Evolutionary conservation across 176 grass and related monocot species (phyloP), one percentile per base, ranked within the genome.

Genomic region (Oryza coarctata): DNA sequence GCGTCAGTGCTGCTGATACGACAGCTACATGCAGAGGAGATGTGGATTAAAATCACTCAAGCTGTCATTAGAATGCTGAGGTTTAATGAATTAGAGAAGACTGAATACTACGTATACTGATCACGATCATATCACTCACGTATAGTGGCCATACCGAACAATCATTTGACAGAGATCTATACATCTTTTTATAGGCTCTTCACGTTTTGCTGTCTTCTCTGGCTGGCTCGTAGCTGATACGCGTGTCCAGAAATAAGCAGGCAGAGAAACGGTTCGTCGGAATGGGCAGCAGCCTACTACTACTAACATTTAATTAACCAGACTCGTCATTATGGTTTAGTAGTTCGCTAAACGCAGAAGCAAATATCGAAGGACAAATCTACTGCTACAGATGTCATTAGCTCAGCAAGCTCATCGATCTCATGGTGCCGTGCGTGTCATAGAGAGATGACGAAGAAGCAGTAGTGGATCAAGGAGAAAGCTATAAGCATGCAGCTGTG

Each of bases 201-300:
- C 87, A 89, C 70, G 81, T 88, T 63, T 88, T 70, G 70, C 39
- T 89, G 81, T 89, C 76, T 28, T 75, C 36, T 9, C 36, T 39
- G 68, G 12, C 17, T 63, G 61, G 47, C 38, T 25, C 52, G 83
- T 44, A 39, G 31, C 39, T 70, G 68, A 57, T 22, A 40, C 22
- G 23, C 28, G 41, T 82, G 35, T 31, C 15, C 61, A 35, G 86
- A 17, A 68, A 74, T 13, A 49, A 68, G 70, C 75, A 26, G 76
- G 47, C 70, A 80, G 15, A 45, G 10, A n/a, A 68, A 33, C 47
- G 62, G 23, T 62, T 66, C 52, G 52, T 57, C 47, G 30, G 69
- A 79, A 34, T 73, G 78, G 80, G 15, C 27, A 25, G 45, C 65
- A 57, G 40, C 68, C 62, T 44, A 71, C 40, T 2, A 12, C 2